Evolutionary conservation across 257 asterid species (phyloP).

Genomic region (Solanum pennellii): DNA sequence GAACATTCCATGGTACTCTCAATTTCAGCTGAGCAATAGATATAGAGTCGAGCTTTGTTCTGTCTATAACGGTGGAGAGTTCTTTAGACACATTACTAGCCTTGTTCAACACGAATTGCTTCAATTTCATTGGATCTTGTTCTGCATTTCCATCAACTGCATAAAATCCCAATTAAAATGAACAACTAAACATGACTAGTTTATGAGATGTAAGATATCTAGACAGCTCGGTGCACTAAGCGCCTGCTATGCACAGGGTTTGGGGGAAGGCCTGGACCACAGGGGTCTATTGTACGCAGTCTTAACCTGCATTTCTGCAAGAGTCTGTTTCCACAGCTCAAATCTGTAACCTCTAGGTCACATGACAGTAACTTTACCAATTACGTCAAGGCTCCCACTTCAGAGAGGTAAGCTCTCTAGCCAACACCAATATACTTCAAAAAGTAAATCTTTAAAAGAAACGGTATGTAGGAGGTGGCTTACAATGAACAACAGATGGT

Average conservation of each 20-base stretch:
- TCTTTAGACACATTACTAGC: conserved; percentile 18
- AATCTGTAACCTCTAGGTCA: fast-evolving
- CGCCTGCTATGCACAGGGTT: background rate
- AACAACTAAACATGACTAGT: background rate
- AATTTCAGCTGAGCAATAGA: conserved; percentile 36
- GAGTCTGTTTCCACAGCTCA: background rate
- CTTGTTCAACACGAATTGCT: conserved; percentile 45
- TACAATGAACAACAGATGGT: conserved; percentile 34
- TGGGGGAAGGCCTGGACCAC: background rate
- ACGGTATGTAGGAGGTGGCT: conserved; percentile 4
- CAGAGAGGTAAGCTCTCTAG: background rate
- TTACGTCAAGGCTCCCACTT: background rate
- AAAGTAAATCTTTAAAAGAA: background rate
- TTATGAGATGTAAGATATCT: background rate
- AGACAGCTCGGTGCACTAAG: background rate
- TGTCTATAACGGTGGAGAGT: conserved; percentile 23
- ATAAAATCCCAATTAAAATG: background rate
- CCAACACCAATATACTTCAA: background rate
- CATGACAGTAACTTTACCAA: background rate
- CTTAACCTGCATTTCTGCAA: background rate
- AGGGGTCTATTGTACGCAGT: background rate
- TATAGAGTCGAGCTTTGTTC: conserved; percentile 31
- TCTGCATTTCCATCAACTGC: conserved; percentile 33
- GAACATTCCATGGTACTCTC: conserved; percentile 53
- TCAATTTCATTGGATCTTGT: conserved; percentile 39